Evolutionary conservation across 2,329 filamentous ascomycete species (phyloP), one percentile per base, ranked within the genome.

Genomic region (Ambrosiella xylebori): DNA sequence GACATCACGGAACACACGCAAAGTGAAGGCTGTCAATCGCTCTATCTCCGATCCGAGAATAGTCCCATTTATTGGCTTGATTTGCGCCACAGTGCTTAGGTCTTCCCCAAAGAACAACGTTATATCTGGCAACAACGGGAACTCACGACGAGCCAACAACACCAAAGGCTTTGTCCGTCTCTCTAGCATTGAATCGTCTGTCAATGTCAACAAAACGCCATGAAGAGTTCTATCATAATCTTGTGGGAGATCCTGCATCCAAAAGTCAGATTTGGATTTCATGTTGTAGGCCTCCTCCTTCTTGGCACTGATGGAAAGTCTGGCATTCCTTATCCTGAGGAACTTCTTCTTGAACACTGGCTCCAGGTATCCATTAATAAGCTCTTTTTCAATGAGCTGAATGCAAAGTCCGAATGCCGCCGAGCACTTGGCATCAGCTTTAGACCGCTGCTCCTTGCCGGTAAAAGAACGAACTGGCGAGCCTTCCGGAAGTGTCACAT

Each of bases 401-500:
- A 88, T 67, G 65, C 90, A 96, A 55, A 85, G 80, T 65, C 89
- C 80, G 66, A 91, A 97, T 0, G 93, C 91, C 2, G 90, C 91
- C 0, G 90, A 88, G 63, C 87, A 88, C 68, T 93, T 94, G 3
- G 93, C 91, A 15, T 85, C 71, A 37, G 82, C 76, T 68, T 95
- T 97, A 59, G 77, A 86, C 7, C 73, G 67, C 58, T 84, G 80
- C 0, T 80, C 71, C 7, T 71, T 73, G 4, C 93, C 91, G 11
- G 75, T 74, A 4, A 79, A 75, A 37, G 79, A 81, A 58, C 76
- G 78, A 40, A 96, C 72, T 0, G 88, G 88, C 0, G 88, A 86
- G 19, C 75, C 76, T 11, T 82, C 78, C 0, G 93, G 91, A 27
- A 98, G 72, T 9, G 88, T 76, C 1, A 95, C 81, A 65, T 95